Conservation (phyloP, 768 basidiomycete species). For the Boletus vinaceobasis region DNA sequence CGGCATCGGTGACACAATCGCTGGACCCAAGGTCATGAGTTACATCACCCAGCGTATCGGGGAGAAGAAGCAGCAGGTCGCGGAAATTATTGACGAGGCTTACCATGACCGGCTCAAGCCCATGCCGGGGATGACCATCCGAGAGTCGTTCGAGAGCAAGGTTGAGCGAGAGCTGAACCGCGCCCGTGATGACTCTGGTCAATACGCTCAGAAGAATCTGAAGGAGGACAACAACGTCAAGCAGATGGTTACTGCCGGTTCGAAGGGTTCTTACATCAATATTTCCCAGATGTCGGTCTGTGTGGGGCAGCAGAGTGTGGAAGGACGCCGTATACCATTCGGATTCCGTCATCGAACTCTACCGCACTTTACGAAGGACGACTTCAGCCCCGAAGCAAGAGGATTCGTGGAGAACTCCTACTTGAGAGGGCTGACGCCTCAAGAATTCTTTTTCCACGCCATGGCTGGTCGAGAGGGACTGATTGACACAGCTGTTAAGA, state of each 20-base stretch:
- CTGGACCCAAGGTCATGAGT: conserved; percentile 83
- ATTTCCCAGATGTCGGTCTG: conserved; percentile 99
- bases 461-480: conserved; percentile 99
- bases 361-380: conserved; percentile 98
- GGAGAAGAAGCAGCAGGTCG: conserved; percentile 77
- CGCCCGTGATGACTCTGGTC: conserved; percentile 94
- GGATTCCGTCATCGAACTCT: conserved; percentile 96
- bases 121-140: conserved; percentile 97
- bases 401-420: conserved; percentile 99
- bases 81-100: conserved; percentile 74
- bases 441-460: conserved; percentile 99
- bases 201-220: conserved; percentile 93
- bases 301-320: conserved; percentile 97
- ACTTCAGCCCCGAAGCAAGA: conserved; percentile 95
- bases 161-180: conserved; percentile 90
- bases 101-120: conserved; percentile 85
- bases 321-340: conserved; percentile 97
- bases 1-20: conserved; percentile 98
- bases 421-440: conserved; percentile 90
- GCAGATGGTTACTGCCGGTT: conserved; percentile 99
- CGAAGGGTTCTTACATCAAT: conserved; percentile 99
- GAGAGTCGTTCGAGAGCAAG: conserved; percentile 94
- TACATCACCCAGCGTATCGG: conserved; percentile 81
- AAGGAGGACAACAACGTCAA: conserved; percentile 99
- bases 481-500: conserved; percentile 99